Percentiles rank a stretch among this genome's conserved stretches.
These are phyloP conservation scores for Edaphochlamys debaryana DNA, from an alignment of 139 green algal species.

Conservation along the genomic window DNA sequence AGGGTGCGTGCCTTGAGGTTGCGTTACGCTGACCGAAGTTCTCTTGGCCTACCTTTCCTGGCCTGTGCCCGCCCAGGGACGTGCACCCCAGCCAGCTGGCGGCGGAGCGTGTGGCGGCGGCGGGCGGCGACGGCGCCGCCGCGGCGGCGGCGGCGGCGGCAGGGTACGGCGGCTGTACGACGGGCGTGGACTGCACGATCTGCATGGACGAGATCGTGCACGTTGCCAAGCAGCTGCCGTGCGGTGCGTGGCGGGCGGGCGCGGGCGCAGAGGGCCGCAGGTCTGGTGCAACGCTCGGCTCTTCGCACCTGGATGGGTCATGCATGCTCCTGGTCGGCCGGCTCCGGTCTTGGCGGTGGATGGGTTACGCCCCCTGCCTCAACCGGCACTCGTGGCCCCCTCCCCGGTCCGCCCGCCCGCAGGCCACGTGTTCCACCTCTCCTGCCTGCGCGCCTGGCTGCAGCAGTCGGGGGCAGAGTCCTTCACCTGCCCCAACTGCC, in stretches of 20 bases:
- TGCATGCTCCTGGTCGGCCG: no score
- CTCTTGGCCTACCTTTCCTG: no score
- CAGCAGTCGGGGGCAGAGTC: constrained; percentile 64
- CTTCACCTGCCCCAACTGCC: constrained; percentile 72
- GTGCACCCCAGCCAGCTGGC: constrained; percentile 7
- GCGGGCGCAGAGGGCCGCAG: no score
- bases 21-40: no score
- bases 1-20: no score
- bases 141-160: neutral
- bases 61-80: no score
- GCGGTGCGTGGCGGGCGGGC: neutral
- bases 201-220: constrained; percentile 15
- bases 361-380: no score
- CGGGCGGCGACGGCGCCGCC: neutral
- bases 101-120: neutral
- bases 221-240: constrained; percentile 55
- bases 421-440: constrained; percentile 67
- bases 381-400: constrained; percentile 25
- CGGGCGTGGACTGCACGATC: constrained; percentile 14
- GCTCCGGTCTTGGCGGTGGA: no score
- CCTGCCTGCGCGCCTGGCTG: constrained; percentile 72
- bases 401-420: constrained; percentile 47
- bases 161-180: neutral
- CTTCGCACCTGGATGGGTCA: no score
- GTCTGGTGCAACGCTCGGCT: no score